Evolutionary conservation across 352 stramenopile genomes (phyloP).

Genomic region (Globisporangium apiculatum): DNA sequence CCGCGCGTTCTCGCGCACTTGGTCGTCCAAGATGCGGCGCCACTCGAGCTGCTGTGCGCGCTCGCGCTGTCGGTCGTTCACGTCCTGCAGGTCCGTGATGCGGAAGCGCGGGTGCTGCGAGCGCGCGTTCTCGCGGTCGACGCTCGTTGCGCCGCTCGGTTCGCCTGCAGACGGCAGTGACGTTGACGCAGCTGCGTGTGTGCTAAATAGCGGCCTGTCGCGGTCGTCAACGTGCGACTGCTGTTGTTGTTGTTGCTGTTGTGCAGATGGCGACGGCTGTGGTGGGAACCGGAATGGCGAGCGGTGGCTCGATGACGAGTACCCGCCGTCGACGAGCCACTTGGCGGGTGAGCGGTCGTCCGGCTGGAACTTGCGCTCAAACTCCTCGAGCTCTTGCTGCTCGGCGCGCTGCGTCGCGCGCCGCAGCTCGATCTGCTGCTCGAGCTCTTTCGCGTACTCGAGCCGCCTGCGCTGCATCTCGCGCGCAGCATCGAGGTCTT

Average conservation of each 20-base stretch:
- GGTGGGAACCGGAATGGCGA: slow-evolving; percentile 8
- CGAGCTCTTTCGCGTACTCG: slow-evolving; percentile 61
- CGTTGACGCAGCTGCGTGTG: background rate
- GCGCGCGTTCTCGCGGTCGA: slow-evolving; percentile 7
- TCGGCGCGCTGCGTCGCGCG: slow-evolving; percentile 38
- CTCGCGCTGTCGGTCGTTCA: slow-evolving; percentile 47
- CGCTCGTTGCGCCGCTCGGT: slow-evolving; percentile 2
- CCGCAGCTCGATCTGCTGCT: slow-evolving; percentile 61
- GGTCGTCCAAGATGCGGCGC: slow-evolving; percentile 58
- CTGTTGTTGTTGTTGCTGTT: slow-evolving; percentile 4
- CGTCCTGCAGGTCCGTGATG: slow-evolving; percentile 42
- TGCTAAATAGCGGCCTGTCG: background rate
- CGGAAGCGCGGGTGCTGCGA: slow-evolving; percentile 40
- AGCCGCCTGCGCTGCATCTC: slow-evolving; percentile 44
- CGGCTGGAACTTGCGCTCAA: slow-evolving; percentile 45
- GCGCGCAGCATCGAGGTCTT: slow-evolving; percentile 22
- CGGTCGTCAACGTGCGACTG: background rate
- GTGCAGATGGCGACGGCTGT: background rate
- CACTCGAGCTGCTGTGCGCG: slow-evolving; percentile 66
- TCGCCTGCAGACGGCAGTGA: slow-evolving; percentile 4
- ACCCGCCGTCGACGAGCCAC: slow-evolving; percentile 63
- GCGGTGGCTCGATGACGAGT: slow-evolving; percentile 13
- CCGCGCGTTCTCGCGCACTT: slow-evolving; percentile 64
- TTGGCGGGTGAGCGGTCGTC: slow-evolving; percentile 53
- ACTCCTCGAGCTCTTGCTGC: slow-evolving; percentile 41